A percentile compares a stretch with the other conserved stretches of the same genome.
These are phyloP conservation scores for Lactarius deliciosus DNA, from an alignment of 768 basidiomycete species.

Conservation along the genomic window DNA sequence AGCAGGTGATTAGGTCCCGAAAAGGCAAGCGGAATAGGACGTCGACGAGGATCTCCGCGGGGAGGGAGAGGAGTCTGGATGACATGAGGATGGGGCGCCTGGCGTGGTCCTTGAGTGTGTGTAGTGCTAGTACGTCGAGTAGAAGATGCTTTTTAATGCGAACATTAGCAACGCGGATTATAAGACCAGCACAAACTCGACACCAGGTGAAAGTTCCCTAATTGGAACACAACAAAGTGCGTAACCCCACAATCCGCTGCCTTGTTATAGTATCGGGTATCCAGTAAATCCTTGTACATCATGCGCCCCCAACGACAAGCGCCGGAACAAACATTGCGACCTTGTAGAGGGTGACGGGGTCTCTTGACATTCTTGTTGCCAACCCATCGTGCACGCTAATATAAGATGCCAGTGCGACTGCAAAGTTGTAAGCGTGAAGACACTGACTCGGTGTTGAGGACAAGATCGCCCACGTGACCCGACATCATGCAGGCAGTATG, in stretches of 20 bases:
- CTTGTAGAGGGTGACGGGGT: neutral
- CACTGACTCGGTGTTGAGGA: too few species aligned
- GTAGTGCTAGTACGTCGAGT: neutral
- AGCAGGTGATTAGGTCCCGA: neutral
- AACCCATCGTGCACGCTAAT: neutral
- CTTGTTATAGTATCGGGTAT: neutral
- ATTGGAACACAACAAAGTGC: neutral
- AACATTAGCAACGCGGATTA: neutral
- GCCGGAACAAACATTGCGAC: neutral
- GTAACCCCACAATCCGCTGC: neutral
- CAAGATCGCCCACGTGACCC: too few species aligned
- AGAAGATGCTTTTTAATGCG: neutral
- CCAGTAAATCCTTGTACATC: neutral
- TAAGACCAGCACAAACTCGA: neutral
- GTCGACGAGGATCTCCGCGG: slow-evolving; percentile 5
- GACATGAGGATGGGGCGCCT: neutral
- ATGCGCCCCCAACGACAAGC: neutral
- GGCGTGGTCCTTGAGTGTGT: too few species aligned
- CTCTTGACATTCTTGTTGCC: neutral
- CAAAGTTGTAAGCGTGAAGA: too few species aligned
- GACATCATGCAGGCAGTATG: too few species aligned
- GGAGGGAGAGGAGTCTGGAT: slow-evolving; percentile 4
- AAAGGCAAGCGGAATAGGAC: neutral
- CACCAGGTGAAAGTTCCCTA: neutral
- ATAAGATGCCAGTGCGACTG: neutral